phyloP scores from a whole-genome alignment of 2,329 filamentous ascomycete genomes.

The Phialocephala subalpina region DNA sequence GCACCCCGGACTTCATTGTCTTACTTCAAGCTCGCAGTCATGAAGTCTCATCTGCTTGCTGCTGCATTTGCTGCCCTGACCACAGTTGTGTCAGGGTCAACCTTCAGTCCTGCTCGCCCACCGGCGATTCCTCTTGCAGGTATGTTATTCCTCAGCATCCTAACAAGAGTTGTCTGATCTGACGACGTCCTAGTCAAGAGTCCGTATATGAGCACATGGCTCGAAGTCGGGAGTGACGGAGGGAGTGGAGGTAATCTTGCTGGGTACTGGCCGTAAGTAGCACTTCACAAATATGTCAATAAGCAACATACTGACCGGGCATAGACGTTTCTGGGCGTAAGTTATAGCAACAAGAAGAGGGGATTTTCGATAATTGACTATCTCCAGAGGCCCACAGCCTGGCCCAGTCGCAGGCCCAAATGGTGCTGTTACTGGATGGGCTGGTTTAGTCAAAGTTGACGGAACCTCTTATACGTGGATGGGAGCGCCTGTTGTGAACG shows the following conservation, averaged over 20 bases:
- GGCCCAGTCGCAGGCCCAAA: constrained; percentile 44
- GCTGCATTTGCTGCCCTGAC: constrained; percentile 17
- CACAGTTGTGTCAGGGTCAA: constrained; percentile 49
- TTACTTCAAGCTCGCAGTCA: constrained; percentile 13
- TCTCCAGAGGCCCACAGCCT: constrained; percentile 33
- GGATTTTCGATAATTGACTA: too few species aligned
- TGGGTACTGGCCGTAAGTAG: constrained; percentile 50
- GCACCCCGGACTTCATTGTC: background rate
- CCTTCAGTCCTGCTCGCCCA: constrained; percentile 69
- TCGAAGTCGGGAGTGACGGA: constrained; percentile 66
- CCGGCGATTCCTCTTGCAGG: constrained; percentile 75
- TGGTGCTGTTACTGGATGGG: constrained; percentile 68
- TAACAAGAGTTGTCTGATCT: background rate
- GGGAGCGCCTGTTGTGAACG: constrained; percentile 56
- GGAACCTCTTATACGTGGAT: constrained; percentile 71
- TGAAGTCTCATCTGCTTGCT: constrained; percentile 29
- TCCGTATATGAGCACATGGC: constrained; percentile 80
- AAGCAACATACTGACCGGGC: constrained; percentile 22
- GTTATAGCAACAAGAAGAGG: too few species aligned
- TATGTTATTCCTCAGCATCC: constrained; percentile 10
- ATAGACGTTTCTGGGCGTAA: constrained; percentile 41
- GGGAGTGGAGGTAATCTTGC: constrained; percentile 72
- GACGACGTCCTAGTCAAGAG: constrained; percentile 57
- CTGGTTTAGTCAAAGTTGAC: constrained; percentile 76
- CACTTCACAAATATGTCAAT: background rate